phyloP scores from a whole-genome alignment of 805 yeast genomes.

The Danielozyma ontarioensis region DNA sequence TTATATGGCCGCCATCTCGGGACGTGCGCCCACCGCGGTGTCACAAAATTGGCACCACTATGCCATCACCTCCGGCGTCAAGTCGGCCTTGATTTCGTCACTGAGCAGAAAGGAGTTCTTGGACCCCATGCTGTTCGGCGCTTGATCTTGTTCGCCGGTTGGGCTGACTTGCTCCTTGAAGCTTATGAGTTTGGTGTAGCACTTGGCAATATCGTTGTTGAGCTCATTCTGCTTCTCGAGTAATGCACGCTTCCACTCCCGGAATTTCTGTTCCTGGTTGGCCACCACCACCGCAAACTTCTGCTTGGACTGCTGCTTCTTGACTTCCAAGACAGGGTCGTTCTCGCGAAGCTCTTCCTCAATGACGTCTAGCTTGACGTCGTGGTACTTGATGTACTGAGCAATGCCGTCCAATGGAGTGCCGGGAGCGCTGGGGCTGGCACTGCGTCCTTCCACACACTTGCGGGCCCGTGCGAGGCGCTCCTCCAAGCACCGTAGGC shows the following conservation, averaged over 20 bases:
- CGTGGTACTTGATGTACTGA: constrained; percentile 34
- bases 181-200: constrained; percentile 30
- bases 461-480: constrained; percentile 26
- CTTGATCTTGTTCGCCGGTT: too few species aligned
- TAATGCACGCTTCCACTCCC: constrained; percentile 56
- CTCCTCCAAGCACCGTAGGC: constrained; percentile 51
- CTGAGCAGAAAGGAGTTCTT: too few species aligned
- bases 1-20: too few species aligned
- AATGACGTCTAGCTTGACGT: constrained; percentile 28
- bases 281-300: constrained; percentile 39
- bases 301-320: constrained; percentile 39
- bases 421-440: constrained; percentile 2
- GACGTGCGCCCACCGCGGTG: too few species aligned
- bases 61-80: too few species aligned
- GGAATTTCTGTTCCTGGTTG: constrained; percentile 51
- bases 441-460: constrained; percentile 2
- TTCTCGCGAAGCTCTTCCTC: constrained; percentile 36
- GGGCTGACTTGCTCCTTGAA: constrained; percentile 31
- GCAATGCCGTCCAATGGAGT: constrained; percentile 27
- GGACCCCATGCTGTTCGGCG: too few species aligned
- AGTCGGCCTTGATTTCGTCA: too few species aligned
- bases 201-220: constrained; percentile 48
- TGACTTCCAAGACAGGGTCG: constrained; percentile 43
- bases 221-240: constrained; percentile 50
- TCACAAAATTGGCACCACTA: too few species aligned